Evolutionary conservation across 2,329 filamentous ascomycete species (phyloP).

Genomic region (Colletotrichum viniferum): DNA sequence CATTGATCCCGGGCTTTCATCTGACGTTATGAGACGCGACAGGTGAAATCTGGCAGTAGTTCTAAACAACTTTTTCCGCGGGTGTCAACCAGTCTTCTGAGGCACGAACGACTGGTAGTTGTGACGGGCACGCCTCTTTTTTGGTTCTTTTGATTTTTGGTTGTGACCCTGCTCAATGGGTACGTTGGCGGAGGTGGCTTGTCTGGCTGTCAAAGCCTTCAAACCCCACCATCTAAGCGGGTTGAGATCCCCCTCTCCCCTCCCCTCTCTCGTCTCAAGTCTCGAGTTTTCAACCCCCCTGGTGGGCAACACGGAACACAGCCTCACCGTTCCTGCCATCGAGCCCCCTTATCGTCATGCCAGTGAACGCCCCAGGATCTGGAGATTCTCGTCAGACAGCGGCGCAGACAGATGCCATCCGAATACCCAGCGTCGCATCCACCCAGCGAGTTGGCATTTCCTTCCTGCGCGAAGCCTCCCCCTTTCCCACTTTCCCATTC

Average conservation of each 20-base stretch:
- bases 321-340: slow-evolving; percentile 2
- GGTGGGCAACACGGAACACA: neutral
- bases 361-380: neutral
- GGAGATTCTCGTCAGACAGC: neutral
- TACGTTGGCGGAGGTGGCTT: neutral
- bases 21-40: neutral
- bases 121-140: neutral
- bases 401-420: neutral
- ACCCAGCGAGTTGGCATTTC: neutral
- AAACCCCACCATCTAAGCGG: neutral
- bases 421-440: neutral
- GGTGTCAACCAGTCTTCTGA: neutral
- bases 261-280: slow-evolving; percentile 4
- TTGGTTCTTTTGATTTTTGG: neutral
- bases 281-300: neutral
- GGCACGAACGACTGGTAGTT: neutral
- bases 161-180: neutral
- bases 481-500: neutral
- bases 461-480: neutral
- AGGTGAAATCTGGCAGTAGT: neutral
- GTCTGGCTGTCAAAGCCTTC: neutral
- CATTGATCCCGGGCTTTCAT: slow-evolving; percentile 6
- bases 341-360: neutral
- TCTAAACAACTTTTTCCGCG: neutral
- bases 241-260: neutral